Base-by-base conservation (phyloP, 805 yeast species). In the Myxozyma sirexii region DNA sequence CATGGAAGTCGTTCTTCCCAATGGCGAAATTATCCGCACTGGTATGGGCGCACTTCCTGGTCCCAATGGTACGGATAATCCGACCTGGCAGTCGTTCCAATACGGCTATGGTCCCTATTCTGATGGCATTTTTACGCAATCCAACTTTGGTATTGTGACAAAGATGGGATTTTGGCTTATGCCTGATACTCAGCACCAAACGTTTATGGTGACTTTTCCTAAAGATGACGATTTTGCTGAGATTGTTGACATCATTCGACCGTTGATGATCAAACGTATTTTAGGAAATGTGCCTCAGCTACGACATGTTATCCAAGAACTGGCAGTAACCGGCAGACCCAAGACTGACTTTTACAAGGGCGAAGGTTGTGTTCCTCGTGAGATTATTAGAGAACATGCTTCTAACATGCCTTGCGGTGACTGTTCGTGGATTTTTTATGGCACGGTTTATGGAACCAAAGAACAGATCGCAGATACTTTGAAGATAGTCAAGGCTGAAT, bases 21-120 rank as follows among this genome's bases (percentile, higher is more conserved):
- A 15, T n/a, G 56, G 49, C 7, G 56, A 52, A 15, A 27, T 52
- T 17, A 42, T 52, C 24, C 56, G 49, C n/a, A 52, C 56, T 19
- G 56, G 56, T 13, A 52, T 52, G 56, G 56, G 56, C 29, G 56
- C 49, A 13, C 48, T 52, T 21, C 56, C 56, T 4, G 56, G 44
- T 43, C 56, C 56, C 31, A 42, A 52, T 29, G 37, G 38, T 17
- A 35, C 48, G 17, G 56, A 38, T 15, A 52, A 42, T 27, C 42
- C 42, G 4, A 29, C 45, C 2, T 52, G 56, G 56, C 56, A 42
- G 33, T 43, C 44, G 8, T 42, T 52, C 33, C 42, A 52, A 10
- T 52, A 52, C 27, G 56, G 56, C 31, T 52, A 27, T 19, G 56
- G 56, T 12, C 56, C 56, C 7, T 52, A 52, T 19, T 8, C 21